Base-by-base conservation (phyloP, 2,329 filamentous ascomycete species). In the Sclerotinia borealis region DNA sequence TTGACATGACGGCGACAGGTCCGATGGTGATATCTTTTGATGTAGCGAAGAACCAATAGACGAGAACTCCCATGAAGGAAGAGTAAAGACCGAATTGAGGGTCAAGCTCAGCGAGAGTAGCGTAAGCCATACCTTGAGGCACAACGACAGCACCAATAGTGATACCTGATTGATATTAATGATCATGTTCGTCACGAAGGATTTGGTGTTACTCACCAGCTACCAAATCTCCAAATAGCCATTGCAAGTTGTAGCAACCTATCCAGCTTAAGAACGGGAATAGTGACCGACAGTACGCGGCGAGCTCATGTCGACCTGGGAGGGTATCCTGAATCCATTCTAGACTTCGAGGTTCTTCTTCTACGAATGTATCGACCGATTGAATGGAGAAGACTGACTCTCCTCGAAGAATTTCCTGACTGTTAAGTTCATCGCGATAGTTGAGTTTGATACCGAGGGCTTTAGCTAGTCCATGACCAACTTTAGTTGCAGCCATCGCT, bases 21-120 rank as follows among this genome's bases (percentile, higher is more conserved):
- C 93, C 93, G 63, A 98, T 98, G 11, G 93, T 97, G 73, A 99
- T 98, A 76, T 99, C 93, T 75, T 98, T 99, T 17, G 93, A 97
- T 0, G 95, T 99, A 39, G 93, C 95, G 73, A 98, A 98, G 74
- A 97, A 90, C 93, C 93, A 98, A 77, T 99, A 99, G 66, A 96
- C 82, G 67, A 96, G 76, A 19, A 96, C 93, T 58, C 93, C 95
- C 83, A 97, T 95, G 74, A 99, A 98, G 0, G 93, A 97, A 0
- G 93, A 95, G 77, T 96, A 96, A 0, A 98, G 83, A 59, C 93
- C 93, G 72, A 88, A 98, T 73, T 98, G 83, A 7, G 89, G 84
- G 0, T 85, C 82, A n/a, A 98, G 81, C 65, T 88, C 83, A 50
- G 93, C 93, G 31, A 98, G 82, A 66, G 87, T 81, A 36, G 93